These are phyloP conservation scores for Tetrapyrgos nigripes DNA, from an alignment of 1,284 basidiomycete species.

Conservation along the genomic window DNA sequence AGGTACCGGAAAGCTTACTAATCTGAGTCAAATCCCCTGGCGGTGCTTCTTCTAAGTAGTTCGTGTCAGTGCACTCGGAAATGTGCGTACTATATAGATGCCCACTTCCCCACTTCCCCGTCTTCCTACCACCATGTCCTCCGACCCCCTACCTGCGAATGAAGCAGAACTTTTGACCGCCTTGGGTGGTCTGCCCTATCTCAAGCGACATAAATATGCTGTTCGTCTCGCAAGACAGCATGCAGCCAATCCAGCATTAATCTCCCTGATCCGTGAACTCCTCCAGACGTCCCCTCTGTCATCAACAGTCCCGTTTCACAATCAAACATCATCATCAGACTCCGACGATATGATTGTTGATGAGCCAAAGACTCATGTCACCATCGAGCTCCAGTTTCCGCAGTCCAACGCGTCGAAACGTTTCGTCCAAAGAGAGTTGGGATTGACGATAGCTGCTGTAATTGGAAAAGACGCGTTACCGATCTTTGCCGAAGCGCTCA, in stretches of 20 bases:
- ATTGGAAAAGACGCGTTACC: slow-evolving; percentile 18
- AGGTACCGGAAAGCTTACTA: too few relatives aligned
- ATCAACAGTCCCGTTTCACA: slow-evolving; percentile 16
- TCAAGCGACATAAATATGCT: slow-evolving; percentile 8
- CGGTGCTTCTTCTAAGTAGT: too few relatives aligned
- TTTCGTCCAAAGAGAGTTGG: slow-evolving; percentile 21
- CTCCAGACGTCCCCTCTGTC: slow-evolving; percentile 19
- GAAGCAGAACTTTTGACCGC: slow-evolving; percentile 4
- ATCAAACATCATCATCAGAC: background rate
- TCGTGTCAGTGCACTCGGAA: too few relatives aligned
- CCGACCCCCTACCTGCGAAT: slow-evolving; percentile 1
- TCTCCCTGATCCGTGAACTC: slow-evolving; percentile 20
- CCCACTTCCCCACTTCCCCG: too few relatives aligned
- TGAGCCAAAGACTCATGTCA: background rate
- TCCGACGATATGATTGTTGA: background rate
- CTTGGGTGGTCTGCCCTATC: slow-evolving; percentile 7
- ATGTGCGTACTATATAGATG: too few relatives aligned
- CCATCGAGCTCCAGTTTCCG: slow-evolving; percentile 20
- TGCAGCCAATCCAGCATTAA: slow-evolving; percentile 14
- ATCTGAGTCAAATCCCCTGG: too few relatives aligned
- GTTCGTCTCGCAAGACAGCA: background rate
- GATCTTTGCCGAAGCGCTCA: slow-evolving; percentile 17
- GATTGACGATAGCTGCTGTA: slow-evolving; percentile 18
- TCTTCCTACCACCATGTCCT: background rate
- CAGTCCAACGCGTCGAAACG: slow-evolving; percentile 23